Evolutionary conservation across 2,329 filamentous ascomycete genomes (phyloP), one percentile per base, ranked within the genome.

Genomic region (Alternaria incomplexa): DNA sequence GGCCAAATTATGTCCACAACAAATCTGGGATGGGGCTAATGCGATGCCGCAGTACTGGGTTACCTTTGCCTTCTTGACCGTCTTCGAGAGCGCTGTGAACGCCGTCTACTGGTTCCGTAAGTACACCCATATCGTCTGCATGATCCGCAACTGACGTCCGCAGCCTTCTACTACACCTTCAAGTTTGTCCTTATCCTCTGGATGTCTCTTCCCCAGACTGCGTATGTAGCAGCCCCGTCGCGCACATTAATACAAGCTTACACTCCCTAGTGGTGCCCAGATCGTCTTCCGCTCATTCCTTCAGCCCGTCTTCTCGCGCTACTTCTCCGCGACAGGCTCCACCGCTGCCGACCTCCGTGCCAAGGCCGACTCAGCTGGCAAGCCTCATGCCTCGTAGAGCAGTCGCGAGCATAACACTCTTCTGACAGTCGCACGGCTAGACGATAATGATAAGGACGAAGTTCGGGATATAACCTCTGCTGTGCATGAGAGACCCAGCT

Each of bases 141-240:
- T 22, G 28, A 15, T 25, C 20, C 60, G 11, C 30, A 22, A 62
- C 71, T 73, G 58, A 75, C 61, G 20, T 23, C 32, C 9, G n/a
- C 60, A 82, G 83, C 96, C 79, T 99, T 99, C 86, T 99, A 99
- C 91, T 99, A 93, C 85, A 95, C 94, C 80, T 98, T 99, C 91
- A 99, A 99, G 89, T 97, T 99, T 80, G 86, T 96, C 79, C 91
- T 98, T 81, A 88, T 98, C 76, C 90, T 99, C 81, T 99, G 96
- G 96, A 93, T 99, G 85, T 90, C 95, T 74, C 93, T 99, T 77
- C 96, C 96, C 81, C 88, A 92, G 82, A 97, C 96, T 86, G 86
- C 87, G 95, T 97, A 90, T 80, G 91, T 85, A 25, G 10, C 7
- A 30, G 22, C 23, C 22, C 22, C n/a, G 5, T n/a, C 46, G 45